phyloP scores from a whole-genome alignment of 164 flowering plant species.

The Aristolochia fimbriata region DNA sequence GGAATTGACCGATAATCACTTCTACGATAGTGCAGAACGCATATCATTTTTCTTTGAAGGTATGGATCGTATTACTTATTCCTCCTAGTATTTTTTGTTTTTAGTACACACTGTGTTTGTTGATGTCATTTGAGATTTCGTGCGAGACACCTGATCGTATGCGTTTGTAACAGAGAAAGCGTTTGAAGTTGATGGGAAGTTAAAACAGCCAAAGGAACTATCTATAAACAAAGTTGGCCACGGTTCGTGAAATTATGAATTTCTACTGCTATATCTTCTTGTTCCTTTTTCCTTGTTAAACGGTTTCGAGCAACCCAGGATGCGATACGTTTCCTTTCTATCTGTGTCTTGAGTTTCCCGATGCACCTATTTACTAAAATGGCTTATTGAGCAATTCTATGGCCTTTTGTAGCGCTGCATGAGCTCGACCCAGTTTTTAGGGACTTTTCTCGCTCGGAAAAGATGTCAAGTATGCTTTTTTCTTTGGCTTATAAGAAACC shows the following conservation, averaged over 20 bases:
- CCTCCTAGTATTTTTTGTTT: neutral
- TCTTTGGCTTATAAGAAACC: constrained; percentile 82
- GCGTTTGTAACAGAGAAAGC: constrained; percentile 61
- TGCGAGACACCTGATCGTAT: constrained; percentile 8
- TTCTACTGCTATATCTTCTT: neutral
- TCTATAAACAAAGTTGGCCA: constrained; percentile 99
- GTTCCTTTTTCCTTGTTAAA: neutral
- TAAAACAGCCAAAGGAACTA: constrained; percentile 80
- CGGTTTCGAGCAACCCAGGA: neutral
- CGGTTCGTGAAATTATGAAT: constrained; percentile 34
- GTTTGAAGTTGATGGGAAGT: constrained; percentile 68
- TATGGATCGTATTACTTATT: neutral
- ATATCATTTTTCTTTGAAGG: constrained; percentile 96
- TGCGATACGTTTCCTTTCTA: too few relatives aligned
- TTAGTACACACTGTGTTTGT: neutral
- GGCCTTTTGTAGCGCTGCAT: constrained; percentile 56
- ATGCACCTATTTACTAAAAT: neutral
- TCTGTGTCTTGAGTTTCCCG: too few relatives aligned
- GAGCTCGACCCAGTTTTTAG: constrained; percentile 71
- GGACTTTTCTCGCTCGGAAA: constrained; percentile 51
- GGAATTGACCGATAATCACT: constrained; percentile 53
- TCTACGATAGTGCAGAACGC: constrained; percentile 87
- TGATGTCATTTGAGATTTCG: neutral
- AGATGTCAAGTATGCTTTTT: constrained; percentile 42
- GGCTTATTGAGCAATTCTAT: neutral